Conservation (phyloP, 1,284 basidiomycete species). For the Papiliotrema flavescens region DNA sequence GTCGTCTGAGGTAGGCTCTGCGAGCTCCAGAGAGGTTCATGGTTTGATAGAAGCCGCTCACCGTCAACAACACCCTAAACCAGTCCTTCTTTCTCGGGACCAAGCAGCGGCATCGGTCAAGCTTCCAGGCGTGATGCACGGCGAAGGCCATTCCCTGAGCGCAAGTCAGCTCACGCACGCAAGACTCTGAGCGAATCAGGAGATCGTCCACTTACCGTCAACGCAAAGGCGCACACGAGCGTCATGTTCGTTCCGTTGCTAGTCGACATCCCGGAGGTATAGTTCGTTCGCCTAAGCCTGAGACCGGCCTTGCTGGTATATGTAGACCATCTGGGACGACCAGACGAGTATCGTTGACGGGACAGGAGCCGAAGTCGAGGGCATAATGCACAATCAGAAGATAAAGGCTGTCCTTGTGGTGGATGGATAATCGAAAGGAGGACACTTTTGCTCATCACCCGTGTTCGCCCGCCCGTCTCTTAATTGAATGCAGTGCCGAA, state of each 20-base stretch:
- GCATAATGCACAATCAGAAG: no score
- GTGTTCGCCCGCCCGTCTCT: no score
- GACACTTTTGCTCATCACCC: no score
- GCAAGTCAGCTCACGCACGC: neutral
- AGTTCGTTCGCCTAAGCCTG: no score
- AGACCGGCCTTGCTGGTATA: no score
- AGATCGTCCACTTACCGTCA: neutral
- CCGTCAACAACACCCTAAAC: slow-evolving; percentile 29
- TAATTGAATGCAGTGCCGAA: no score
- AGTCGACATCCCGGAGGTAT: neutral
- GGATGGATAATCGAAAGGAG: no score
- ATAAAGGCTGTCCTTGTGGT: no score
- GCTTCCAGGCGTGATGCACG: slow-evolving; percentile 21
- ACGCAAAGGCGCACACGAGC: neutral
- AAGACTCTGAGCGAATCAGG: neutral
- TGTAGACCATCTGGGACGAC: no score
- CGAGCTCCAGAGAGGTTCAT: neutral
- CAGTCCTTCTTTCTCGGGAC: slow-evolving; percentile 31
- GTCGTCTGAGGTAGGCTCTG: no score
- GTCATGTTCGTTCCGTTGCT: neutral
- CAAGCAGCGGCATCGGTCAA: slow-evolving; percentile 29
- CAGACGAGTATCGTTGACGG: no score
- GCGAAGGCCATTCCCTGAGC: neutral
- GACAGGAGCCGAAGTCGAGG: no score
- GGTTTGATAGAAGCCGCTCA: neutral